Evolutionary conservation across 2,329 filamentous ascomycete species (phyloP), one percentile per base, ranked within the genome.

Genomic region (Colletotrichum brevisporum): DNA sequence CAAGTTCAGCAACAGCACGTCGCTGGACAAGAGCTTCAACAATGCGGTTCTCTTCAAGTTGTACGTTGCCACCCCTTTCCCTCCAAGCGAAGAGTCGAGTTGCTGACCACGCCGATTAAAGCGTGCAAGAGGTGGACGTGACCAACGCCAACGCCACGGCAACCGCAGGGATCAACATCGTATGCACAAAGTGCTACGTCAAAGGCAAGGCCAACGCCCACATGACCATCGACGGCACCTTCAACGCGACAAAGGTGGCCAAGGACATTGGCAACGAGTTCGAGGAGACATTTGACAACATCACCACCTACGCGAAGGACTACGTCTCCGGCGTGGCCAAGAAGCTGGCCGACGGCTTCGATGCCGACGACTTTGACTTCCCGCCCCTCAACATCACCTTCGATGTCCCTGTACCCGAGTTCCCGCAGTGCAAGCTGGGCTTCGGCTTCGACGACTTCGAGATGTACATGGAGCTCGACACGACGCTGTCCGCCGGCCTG

Each of bases 381-480:
- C 80, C 82, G 5, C 78, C 81, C 0, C 70, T 82, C 55, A 76
- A 85, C 43, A 65, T 83, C 13, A 79, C 81, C 57, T 81, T 87
- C 47, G 78, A 86, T 66, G 70, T 88, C 2, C 78, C 83, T 16
- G 51, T 86, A 0, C 78, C 79, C 0, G 74, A 78, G 4, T 80
- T 88, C 5, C 84, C 84, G 0, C 82, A 83, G 26, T 78, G 76
- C 24, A 72, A 75, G 3, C 74, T 89, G 1, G 73, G 75, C 5
- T 83, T 89, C 53, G 76, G 81, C 27, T 86, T 90, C 67, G 84
- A 87, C 61, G 79, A 77, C 0, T 56, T 88, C 39, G 87, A 89
- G 72, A 69, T 89, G 1, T 89, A 87, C 72, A 78, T 88, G 69
- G 73, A 82, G 52, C 71, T 88, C 5, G 80, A 85, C 57, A 83